These are phyloP conservation scores for Euphorbia tirucalli DNA, from an alignment of 345 rosid genomes.

Conservation along the genomic window DNA sequence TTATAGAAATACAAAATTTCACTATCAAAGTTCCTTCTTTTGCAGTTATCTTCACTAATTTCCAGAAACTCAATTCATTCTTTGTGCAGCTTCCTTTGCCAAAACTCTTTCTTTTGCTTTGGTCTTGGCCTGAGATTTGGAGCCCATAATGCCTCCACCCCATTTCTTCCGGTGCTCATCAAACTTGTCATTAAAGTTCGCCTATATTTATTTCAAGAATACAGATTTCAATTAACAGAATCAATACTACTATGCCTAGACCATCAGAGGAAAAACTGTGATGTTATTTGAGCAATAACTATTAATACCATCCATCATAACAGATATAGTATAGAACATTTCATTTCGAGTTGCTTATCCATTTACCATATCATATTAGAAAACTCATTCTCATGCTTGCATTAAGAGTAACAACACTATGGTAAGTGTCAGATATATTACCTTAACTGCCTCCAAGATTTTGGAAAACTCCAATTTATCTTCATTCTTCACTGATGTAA, in stretches of 20 bases:
- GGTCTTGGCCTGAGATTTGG: conserved; percentile 76
- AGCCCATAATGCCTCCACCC: conserved; percentile 90
- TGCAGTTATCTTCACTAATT: too few relatives aligned
- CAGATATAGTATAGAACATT: too few relatives aligned
- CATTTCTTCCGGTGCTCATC: conserved; percentile 76
- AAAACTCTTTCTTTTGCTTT: conserved; percentile 65
- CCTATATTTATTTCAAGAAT: conserved; percentile 31
- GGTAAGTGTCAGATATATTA: conserved; percentile 1
- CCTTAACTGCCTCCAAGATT: conserved; percentile 76
- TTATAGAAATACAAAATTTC: not conserved
- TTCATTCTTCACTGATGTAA: conserved; percentile 72
- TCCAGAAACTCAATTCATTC: conserved; percentile 39
- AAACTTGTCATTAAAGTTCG: conserved; percentile 68
- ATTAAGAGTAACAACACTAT: not conserved
- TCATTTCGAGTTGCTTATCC: too few relatives aligned
- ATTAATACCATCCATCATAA: too few relatives aligned
- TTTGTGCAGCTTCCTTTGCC: conserved; percentile 79
- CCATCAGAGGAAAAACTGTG: conserved; percentile 43
- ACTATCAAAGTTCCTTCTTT: not conserved
- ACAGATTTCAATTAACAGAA: not conserved
- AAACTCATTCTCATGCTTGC: too few relatives aligned
- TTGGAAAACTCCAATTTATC: conserved; percentile 75
- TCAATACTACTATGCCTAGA: conserved; percentile 8
- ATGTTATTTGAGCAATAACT: too few relatives aligned
- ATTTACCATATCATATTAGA: too few relatives aligned